Evolutionary conservation across 2,329 filamentous ascomycete species (phyloP).

Genomic region (Microdochium bolleyi): DNA sequence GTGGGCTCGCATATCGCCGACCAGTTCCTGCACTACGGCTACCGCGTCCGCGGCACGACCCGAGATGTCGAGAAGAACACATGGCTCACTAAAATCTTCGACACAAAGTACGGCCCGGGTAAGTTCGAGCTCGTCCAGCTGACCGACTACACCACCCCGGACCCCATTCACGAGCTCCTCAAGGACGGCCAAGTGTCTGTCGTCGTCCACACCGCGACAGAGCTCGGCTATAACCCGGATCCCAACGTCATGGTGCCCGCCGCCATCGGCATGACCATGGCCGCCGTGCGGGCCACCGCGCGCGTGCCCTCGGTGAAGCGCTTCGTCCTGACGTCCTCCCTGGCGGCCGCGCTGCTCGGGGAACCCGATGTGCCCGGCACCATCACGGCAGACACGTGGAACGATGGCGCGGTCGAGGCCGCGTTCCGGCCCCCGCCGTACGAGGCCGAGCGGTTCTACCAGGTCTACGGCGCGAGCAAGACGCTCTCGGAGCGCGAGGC

Average conservation of each 20-base stretch:
- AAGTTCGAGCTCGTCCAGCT: constrained; percentile 10
- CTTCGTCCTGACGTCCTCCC: constrained; percentile 13
- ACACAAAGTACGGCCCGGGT: constrained; percentile 8
- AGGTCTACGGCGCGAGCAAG: constrained; percentile 12
- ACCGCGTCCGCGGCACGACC: constrained; percentile 28
- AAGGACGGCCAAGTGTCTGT: constrained; percentile 9
- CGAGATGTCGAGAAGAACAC: constrained; percentile 6
- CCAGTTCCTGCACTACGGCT: constrained; percentile 28
- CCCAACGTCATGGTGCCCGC: constrained; percentile 8
- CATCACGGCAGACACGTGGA: constrained; percentile 11
- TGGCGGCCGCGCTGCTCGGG: constrained; percentile 4
- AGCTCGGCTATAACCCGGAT: constrained; percentile 6
- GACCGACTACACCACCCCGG: constrained; percentile 6
- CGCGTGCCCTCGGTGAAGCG: constrained; percentile 10
- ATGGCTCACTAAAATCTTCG: constrained; percentile 10
- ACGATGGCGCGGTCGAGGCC: constrained; percentile 6
- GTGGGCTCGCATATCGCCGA: constrained; percentile 30
- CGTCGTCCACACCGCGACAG: constrained; percentile 11
- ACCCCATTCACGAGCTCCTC: constrained; percentile 8
- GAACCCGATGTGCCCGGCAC: constrained; percentile 4
- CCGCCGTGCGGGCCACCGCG: constrained; percentile 7
- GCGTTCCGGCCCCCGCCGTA: constrained; percentile 10
- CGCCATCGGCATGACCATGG: constrained; percentile 5
- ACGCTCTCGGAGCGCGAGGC: constrained; percentile 9
- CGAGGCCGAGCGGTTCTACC: constrained; percentile 2